phyloP scores from a whole-genome alignment of 179 eudicot species.

The Camellia oleifera region DNA sequence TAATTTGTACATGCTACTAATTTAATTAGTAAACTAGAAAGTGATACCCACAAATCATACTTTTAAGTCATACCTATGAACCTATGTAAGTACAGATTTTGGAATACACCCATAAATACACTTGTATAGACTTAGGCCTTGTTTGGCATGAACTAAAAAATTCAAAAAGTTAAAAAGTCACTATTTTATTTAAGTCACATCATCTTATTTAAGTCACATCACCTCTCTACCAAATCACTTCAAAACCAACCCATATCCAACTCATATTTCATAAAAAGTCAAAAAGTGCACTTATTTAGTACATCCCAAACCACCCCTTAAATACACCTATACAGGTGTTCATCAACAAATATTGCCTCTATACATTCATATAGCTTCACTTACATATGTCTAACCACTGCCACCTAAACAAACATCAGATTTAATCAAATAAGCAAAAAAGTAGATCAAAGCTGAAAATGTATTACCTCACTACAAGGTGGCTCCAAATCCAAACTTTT shows the following conservation, averaged over 20 bases:
- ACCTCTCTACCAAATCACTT: too few relatives aligned
- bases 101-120: not conserved
- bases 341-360: not conserved
- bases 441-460: not conserved
- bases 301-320: too few relatives aligned
- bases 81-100: not conserved
- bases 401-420: not conserved
- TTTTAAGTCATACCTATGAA: not conserved
- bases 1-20: not conserved
- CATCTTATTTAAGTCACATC: too few relatives aligned
- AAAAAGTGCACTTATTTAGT: too few relatives aligned
- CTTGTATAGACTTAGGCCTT: too few relatives aligned
- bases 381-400: not conserved
- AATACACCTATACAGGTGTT: not conserved
- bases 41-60: not conserved
- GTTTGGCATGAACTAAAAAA: too few relatives aligned
- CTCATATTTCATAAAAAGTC: too few relatives aligned
- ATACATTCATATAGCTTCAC: not conserved
- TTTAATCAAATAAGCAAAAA: not conserved
- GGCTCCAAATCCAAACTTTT: conserved; percentile 61
- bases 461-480: conserved; percentile 56
- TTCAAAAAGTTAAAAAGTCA: too few relatives aligned
- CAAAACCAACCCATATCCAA: too few relatives aligned
- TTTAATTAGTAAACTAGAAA: not conserved
- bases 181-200: too few relatives aligned